Base-by-base conservation (phyloP, 1,284 basidiomycete genomes). In the Cutaneotrichosporon sp. region DNA sequence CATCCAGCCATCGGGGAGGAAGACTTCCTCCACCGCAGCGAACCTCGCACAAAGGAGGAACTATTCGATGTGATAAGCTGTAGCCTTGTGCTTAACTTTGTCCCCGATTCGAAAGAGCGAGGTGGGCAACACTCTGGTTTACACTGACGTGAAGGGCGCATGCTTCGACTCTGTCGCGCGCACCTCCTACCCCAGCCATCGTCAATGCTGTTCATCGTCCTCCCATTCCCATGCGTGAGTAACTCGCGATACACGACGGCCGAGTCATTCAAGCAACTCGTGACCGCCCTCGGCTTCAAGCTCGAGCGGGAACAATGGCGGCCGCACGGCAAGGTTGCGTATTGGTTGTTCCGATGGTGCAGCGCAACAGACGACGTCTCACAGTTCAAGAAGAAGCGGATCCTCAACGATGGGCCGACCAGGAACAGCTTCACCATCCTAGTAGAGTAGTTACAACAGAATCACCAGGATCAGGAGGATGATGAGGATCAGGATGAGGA, bases 1-100 rank as follows among this genome's bases (percentile, higher is more conserved):
- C 90, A 94, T 76, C 88, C 91, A 0, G 77, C 82, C 26, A 94
- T 95, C 34, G 36, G 81, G 9, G 87, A 93, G 75, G 90, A 92
- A 75, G 90, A 95, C 75, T 94, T 94, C 70, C 77, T 94, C 55
- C 74, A 84, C 4, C 67, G 80, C 16, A 75, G 76, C 4, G 31
- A 75, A 0, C 78, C 80, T 1, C 77, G 40, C 4, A 60, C 56
- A 18, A 61, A 84, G 62, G 81, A 88, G 69, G 73, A 77, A 1
- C 81, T 77, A 61, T 94, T 91, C 87, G 89, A 91, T 71, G 72
- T 88, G 22, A 85, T 94, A 64, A 92, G 90, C 75, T 85, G 92
- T 34, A 92, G 90, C 72, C 81, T 95, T 34, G 92, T 95, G 5
- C 78, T 95, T 4, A 95, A 95, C 73, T 95, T 93, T 75, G 90